Evolutionary conservation across 2,329 filamentous ascomycete genomes (phyloP).

Genomic region (Aspergillus sp.): DNA sequence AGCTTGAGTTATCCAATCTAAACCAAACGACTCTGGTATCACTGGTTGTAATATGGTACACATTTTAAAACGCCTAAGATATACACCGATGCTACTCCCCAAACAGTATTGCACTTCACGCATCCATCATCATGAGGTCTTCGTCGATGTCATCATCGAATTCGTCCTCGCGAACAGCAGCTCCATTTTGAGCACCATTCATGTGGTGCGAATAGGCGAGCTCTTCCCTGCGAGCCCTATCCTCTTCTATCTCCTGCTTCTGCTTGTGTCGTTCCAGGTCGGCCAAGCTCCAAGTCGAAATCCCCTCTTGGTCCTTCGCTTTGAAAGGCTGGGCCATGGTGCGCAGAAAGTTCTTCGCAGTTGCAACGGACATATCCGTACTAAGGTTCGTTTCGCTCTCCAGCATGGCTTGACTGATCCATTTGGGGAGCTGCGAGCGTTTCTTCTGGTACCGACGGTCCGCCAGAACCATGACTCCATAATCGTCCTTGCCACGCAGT

Average conservation of each 20-base stretch:
- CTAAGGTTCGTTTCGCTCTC: constrained; percentile 84
- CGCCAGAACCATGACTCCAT: constrained; percentile 98
- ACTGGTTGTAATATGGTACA: background rate
- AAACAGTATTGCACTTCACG: constrained; percentile 2
- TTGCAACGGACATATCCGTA: constrained; percentile 88
- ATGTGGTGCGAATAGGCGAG: constrained; percentile 19
- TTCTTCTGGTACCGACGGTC: constrained; percentile 93
- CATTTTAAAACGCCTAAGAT: constrained; percentile 3
- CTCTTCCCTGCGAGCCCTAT: constrained; percentile 54
- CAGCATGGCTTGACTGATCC: constrained; percentile 83
- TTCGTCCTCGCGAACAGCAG: constrained; percentile 23
- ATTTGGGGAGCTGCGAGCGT: constrained; percentile 80
- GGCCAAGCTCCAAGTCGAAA: constrained; percentile 80
- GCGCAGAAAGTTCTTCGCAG: constrained; percentile 78
- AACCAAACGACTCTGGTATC: constrained; percentile 10
- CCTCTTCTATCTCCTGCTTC: constrained; percentile 64
- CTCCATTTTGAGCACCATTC: constrained; percentile 17
- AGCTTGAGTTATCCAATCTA: constrained; percentile 3
- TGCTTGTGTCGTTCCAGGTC: constrained; percentile 62
- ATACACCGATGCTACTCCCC: background rate
- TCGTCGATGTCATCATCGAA: constrained; percentile 38
- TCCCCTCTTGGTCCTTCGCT: constrained; percentile 75
- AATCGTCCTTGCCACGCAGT: constrained; percentile 92
- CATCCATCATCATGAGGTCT: constrained; percentile 36
- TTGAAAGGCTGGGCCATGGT: constrained; percentile 89